Base-by-base conservation (phyloP, 2,329 filamentous ascomycete species). In the Pyrenophora teres region DNA sequence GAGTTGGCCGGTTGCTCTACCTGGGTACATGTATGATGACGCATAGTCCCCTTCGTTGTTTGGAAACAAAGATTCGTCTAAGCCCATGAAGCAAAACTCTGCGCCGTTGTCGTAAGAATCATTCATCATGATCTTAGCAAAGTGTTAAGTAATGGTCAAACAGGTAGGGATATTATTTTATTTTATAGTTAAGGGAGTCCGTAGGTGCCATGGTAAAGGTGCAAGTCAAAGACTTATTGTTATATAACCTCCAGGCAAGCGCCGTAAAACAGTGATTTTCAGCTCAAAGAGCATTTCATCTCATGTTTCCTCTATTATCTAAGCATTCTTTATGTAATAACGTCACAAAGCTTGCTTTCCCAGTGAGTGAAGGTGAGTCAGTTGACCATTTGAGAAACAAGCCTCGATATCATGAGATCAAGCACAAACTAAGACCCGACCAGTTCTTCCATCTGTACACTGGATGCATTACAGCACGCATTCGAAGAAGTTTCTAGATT, bases 21-120 rank as follows among this genome's bases (percentile, higher is more conserved):
- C 19, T 16, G 48, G 37, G 30, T 36, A 23, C 42, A 51, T 41
- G 23, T 46, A 41, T 8, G 42, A 46, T 36, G 42, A 46, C 4
- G 42, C 42, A 3, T 36, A 51, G 37, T 51, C 42, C 18, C 42
- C 42, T 10, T 46, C 23, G 18, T 51, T 51, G 21, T 46, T 31
- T 7, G 48, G 37, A 21, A 51, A 46, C 13, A 36, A 18, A 7
- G 48, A 51, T 16, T 37, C 37, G n/a, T 41, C 42, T 16, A 51
- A n/a, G 12, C 46, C 16, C n/a, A 12, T 27, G 6, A 50, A 43
- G 16, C 35, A 36, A 16, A 9, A 8, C 13, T 46, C 36, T 8
- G 31, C 31, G 46, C 32, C 2, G n/a, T 18, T 10, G 10, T 46
- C 21, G 18, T 15, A 6, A 13, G 31, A 19, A 31, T 46, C n/a